A percentile compares a stretch with the other conserved stretches of the same genome.
Conservation (phyloP, 179 eudicot species). For the Pouteria campechiana region DNA sequence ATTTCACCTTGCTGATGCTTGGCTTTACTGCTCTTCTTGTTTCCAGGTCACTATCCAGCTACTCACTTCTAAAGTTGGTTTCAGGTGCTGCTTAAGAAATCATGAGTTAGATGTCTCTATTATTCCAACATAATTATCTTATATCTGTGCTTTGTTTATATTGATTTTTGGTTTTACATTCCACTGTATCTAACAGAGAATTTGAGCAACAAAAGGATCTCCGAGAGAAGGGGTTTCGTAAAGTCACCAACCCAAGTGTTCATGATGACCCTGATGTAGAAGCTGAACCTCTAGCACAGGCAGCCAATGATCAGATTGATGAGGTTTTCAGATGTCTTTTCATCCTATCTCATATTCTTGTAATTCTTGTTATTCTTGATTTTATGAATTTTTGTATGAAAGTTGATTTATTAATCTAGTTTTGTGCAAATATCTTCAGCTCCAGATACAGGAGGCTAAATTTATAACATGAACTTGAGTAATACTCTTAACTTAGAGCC, state of each 20-base stretch:
- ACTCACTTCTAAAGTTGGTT: conserved; percentile 88
- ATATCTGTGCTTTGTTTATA: too few species aligned
- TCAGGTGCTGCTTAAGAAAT: conserved; percentile 44
- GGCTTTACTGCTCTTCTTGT: conserved; percentile 8
- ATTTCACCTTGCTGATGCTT: too few species aligned
- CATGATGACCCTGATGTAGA: conserved; percentile 20
- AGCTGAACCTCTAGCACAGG: conserved; percentile 28
- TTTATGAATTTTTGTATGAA: too few species aligned
- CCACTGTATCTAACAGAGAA: conserved; percentile 69
- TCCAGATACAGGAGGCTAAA: too few species aligned
- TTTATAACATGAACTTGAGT: too few species aligned
- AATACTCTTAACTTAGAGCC: too few species aligned
- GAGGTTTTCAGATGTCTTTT: too few species aligned
- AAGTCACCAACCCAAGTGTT: conserved; percentile 27
- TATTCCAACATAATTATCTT: background rate
- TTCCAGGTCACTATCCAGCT: conserved; percentile 93
- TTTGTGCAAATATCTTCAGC: too few species aligned
- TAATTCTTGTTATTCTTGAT: too few species aligned
- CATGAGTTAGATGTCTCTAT: conserved; percentile 1
- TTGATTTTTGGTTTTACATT: too few species aligned
- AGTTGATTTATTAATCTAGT: too few species aligned
- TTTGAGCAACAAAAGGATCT: conserved; percentile 91
- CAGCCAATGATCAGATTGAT: conserved; percentile 28
- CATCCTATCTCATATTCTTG: too few species aligned
- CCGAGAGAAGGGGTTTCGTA: conserved; percentile 60